phyloP scores from a whole-genome alignment of 345 rosid species.

The Nephelium lappaceum region DNA sequence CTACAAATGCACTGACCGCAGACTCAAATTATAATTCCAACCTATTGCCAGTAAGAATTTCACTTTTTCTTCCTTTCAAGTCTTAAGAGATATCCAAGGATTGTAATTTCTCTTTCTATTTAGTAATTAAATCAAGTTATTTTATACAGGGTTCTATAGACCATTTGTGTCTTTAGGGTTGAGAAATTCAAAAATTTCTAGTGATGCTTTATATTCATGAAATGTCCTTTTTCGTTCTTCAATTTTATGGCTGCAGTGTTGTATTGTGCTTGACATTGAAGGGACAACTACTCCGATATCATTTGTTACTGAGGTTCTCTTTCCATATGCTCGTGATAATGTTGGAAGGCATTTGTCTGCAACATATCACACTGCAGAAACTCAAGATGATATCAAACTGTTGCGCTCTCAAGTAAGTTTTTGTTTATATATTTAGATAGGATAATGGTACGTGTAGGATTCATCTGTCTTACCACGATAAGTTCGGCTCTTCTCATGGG shows the following conservation, averaged over 20 bases:
- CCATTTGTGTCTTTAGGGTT: neutral
- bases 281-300: constrained; percentile 98
- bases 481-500: constrained; percentile 4
- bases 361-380: constrained; percentile 76
- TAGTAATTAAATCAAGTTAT: neutral
- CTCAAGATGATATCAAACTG: constrained; percentile 74
- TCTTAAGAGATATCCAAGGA: neutral
- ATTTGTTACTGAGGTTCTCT: constrained; percentile 86
- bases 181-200: neutral
- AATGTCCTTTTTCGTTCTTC: constrained; percentile 8
- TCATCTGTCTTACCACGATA: neutral
- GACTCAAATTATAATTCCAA: constrained; percentile 49
- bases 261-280: constrained; percentile 92
- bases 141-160: neutral
- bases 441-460: neutral
- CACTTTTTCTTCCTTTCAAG: constrained; percentile 9
- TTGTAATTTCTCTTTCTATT: neutral
- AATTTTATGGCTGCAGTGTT: constrained; percentile 57
- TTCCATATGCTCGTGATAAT: constrained; percentile 88
- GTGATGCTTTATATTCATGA: neutral
- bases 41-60: constrained; percentile 49
- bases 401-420: constrained; percentile 70
- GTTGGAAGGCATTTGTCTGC: constrained; percentile 78
- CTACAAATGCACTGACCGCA: constrained; percentile 43
- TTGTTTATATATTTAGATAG: neutral